phyloP scores from a whole-genome alignment of 768 basidiomycete species.

The Trichaptum fuscoviolaceum region DNA sequence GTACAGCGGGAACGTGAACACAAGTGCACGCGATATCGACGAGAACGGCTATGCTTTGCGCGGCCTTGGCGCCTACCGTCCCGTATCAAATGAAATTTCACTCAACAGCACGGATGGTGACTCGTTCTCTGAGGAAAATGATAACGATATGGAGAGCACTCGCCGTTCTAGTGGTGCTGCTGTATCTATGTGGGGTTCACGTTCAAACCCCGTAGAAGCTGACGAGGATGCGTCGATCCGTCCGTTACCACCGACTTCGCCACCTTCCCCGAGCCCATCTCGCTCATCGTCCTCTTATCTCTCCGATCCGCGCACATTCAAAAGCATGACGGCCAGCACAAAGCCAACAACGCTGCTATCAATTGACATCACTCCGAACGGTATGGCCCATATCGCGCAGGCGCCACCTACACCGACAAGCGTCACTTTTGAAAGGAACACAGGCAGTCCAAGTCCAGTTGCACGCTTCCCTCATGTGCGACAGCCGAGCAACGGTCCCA shows the following conservation, averaged over 20 bases:
- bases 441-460: slow-evolving; percentile 21
- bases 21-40: slow-evolving; percentile 8
- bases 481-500: slow-evolving; percentile 52
- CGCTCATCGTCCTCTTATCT: slow-evolving; percentile 80
- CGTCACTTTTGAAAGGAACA: neutral
- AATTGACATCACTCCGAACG: slow-evolving; percentile 61
- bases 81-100: slow-evolving; percentile 34
- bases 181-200: slow-evolving; percentile 71
- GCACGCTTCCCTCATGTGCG: slow-evolving; percentile 58
- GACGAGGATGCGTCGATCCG: slow-evolving; percentile 94
- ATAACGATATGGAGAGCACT: slow-evolving; percentile 43
- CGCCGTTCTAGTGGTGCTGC: slow-evolving; percentile 57
- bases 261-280: slow-evolving; percentile 83
- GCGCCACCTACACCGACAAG: slow-evolving; percentile 59
- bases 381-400: slow-evolving; percentile 90
- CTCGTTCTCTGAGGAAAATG: slow-evolving; percentile 23
- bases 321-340: slow-evolving; percentile 80
- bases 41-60: slow-evolving; percentile 4
- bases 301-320: slow-evolving; percentile 75
- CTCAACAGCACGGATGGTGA: slow-evolving; percentile 48
- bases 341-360: slow-evolving; percentile 95
- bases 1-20: slow-evolving; percentile 1
- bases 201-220: slow-evolving; percentile 69
- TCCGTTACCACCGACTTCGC: slow-evolving; percentile 82
- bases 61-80: neutral